Evolutionary conservation across 805 yeast genomes (phyloP), one percentile per base, ranked within the genome.

Genomic region (Barnettozyma vustinii): DNA sequence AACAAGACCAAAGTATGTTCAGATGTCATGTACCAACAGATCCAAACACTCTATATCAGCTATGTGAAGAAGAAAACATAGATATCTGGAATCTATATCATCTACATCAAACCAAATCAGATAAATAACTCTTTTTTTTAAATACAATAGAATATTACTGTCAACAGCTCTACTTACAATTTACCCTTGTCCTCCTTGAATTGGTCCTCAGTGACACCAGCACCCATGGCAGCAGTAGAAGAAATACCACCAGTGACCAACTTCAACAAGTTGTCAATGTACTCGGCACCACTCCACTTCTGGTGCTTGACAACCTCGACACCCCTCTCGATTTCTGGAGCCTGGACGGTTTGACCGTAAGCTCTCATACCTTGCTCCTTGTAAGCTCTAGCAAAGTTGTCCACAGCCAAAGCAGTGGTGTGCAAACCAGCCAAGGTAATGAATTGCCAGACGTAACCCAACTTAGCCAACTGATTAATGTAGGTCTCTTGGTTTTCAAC

Each of bases 221-320:
- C 84, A 64, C 97, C 97, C 97, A 92, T 92, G 44, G 98, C 97
- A 57, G 97, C 96, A 44, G 98, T 92, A 18, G 96, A 84, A 45
- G 91, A 77, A 50, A 91, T 86, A 73, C 98, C 98, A 61, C 97
- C 97, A 49, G 94, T 84, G 23, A 90, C 94, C 70, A 89, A 75
- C 70, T 84, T 90, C 68, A 92, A 81, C 63, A 92, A 75, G 52
- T 88, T 84, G 70, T 92, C 98, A 64, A 92, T 85, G 74, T 77
- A 76, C 56, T 75, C 74, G n/a, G 80, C 80, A 7, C 84, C 84
- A 4, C 81, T 75, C 84, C 84, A 79, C 53, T 72, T 75, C 58
- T 79, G 84, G 55, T 79, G 84, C 9, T 81, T 80, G 54, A 79
- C 63, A 3, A 79, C 73, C 55, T 79, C 84, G 53, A 80, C 74